phyloP scores from a whole-genome alignment of 2,329 filamentous ascomycete species.

The Ceratocystis papillata region DNA sequence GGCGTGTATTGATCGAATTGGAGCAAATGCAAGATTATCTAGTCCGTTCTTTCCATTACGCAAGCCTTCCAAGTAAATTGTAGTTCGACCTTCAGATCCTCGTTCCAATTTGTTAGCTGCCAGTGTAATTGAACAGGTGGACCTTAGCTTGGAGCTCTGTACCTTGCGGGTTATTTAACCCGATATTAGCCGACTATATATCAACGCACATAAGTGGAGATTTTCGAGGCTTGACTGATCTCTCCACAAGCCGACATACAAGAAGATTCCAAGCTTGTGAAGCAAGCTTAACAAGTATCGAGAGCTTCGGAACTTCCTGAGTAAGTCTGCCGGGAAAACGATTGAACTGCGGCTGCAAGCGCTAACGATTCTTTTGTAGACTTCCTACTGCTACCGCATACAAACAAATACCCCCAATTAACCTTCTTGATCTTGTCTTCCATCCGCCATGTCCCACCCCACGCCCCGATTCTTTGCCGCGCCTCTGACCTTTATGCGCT shows the following conservation, averaged over 20 bases:
- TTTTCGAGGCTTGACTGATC: not conserved
- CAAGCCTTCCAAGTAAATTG: not conserved
- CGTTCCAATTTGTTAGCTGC: not conserved
- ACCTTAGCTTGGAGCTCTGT: not conserved
- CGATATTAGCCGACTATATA: not conserved
- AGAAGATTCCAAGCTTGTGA: not conserved
- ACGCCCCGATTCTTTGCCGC: conserved; percentile 71
- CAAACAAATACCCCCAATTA: not conserved
- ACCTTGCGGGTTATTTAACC: not conserved
- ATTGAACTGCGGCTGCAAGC: not conserved
- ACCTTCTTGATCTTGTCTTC: not conserved
- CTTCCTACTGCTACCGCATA: not conserved
- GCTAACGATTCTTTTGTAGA: not conserved
- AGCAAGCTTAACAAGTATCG: not conserved
- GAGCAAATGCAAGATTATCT: not conserved
- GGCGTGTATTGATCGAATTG: not conserved
- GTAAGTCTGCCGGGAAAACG: not conserved
- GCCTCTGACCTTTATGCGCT: conserved; percentile 76
- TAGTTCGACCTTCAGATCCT: not conserved
- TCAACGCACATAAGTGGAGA: not conserved
- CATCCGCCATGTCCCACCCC: conserved; percentile 46
- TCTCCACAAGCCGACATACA: not conserved
- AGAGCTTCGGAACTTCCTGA: not conserved
- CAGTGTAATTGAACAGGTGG: conserved; percentile 11
- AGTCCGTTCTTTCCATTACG: not conserved